Conservation (phyloP, 306 rosid genomes). For the Corylus americana region DNA sequence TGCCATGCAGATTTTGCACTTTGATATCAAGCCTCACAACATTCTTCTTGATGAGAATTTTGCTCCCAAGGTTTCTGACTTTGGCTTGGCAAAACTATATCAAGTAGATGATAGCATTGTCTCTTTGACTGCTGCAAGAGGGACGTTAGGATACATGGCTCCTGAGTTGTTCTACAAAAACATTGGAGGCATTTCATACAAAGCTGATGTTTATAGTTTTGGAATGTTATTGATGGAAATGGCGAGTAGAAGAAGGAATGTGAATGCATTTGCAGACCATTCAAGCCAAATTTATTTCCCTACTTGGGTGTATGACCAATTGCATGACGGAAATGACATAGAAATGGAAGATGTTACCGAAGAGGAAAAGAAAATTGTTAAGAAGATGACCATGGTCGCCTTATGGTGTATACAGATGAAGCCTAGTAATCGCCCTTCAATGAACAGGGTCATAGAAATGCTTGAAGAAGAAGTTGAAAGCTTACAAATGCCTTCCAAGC, state of each 20-base stretch:
- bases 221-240: too few species aligned
- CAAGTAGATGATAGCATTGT: background rate
- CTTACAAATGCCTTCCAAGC: conserved; percentile 19
- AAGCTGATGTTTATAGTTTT: too few species aligned
- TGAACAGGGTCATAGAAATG: conserved; percentile 18
- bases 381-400: conserved; percentile 20
- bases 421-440: conserved; percentile 16
- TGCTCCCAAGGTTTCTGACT: background rate
- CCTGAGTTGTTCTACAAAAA: background rate
- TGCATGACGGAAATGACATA: background rate
- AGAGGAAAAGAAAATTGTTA: background rate
- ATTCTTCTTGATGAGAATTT: background rate
- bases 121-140: background rate
- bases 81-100: background rate
- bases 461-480: conserved; percentile 3
- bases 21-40: background rate
- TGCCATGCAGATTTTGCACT: background rate
- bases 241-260: too few species aligned
- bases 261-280: too few species aligned
- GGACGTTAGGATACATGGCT: background rate
- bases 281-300: too few species aligned
- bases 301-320: background rate
- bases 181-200: background rate
- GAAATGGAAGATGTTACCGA: background rate
- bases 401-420: background rate